Evolutionary conservation across 345 rosid species (phyloP), one percentile per base, ranked within the genome.

Genomic region (Citrus glauca): DNA sequence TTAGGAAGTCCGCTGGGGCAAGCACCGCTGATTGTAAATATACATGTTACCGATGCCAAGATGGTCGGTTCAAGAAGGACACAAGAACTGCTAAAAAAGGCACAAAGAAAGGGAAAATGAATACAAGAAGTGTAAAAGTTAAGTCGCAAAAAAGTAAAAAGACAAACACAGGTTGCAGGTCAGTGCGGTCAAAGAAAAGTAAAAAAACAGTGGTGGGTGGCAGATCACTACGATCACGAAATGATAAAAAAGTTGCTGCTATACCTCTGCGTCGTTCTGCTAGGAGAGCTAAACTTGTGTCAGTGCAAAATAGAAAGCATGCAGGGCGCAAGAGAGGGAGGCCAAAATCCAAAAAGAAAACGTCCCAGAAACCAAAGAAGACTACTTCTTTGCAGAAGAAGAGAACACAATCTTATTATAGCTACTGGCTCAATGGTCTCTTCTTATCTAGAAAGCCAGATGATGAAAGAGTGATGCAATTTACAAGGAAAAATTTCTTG

Each of bases 341-440:
- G 73, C 86, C 71, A 69, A 88, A 88, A 77, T 65, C 86, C 70
- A 86, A 82, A 81, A 88, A 84, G 80, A 85, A 79, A 25, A 71
- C 87, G 14, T 66, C 84, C 67, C 80, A 83, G 78, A 86, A 88
- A 84, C 73, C 81, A 25, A 79, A 83, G 72, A 78, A 83, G 75
- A 81, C 27, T 64, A 72, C 73, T 50, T n/a, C n/a, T n/a, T 79
- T 76, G 86, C 89, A 32, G 85, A 94, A 86, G 83, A 85, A 86
- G 90, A 89, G 98, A 89, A 86, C 97, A 24, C 72, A 42, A 74
- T 74, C 82, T 78, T 81, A 59, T 75, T 86, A 80, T 72, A 88
- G 88, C 84, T 92, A 87, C 88, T 96, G 99, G 99, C 81, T 88
- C 83, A 90, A 94, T 77, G 99, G 99, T 70, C 97, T 96, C 78